Conservation (phyloP, 768 basidiomycete genomes). For the Agrocybe praecox region DNA sequence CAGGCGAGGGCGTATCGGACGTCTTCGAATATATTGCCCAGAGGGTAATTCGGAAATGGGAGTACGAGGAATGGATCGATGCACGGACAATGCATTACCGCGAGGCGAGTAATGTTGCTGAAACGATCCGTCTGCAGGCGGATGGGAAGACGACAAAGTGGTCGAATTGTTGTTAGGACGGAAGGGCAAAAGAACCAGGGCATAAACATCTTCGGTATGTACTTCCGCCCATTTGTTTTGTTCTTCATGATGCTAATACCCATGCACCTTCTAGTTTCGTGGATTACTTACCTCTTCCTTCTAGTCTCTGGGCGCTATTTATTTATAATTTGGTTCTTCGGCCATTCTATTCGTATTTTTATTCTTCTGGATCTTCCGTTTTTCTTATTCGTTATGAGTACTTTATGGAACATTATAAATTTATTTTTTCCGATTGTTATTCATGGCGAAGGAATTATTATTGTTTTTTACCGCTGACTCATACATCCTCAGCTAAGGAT, state of each 20-base stretch:
- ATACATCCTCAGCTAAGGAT: too few relatives aligned
- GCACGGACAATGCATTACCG: conserved; percentile 28
- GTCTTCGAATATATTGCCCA: conserved; percentile 79
- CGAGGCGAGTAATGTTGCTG: conserved; percentile 15
- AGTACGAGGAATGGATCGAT: conserved; percentile 63
- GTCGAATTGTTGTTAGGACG: conserved; percentile 5
- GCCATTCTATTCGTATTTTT: neutral
- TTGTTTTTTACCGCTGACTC: too few relatives aligned
- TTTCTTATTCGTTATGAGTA: too few relatives aligned
- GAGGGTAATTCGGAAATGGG: conserved; percentile 65
- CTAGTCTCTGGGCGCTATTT: neutral
- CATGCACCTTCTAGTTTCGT: neutral
- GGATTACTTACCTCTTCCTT: neutral
- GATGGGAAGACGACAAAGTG: conserved; percentile 3
- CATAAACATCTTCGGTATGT: neutral
- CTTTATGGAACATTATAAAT: too few relatives aligned
- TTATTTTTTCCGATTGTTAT: too few relatives aligned
- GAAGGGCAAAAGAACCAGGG: neutral
- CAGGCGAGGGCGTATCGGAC: conserved; percentile 67
- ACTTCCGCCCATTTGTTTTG: neutral
- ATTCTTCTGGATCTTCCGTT: neutral
- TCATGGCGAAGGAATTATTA: too few relatives aligned
- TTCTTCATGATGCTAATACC: neutral
- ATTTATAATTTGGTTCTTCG: neutral
- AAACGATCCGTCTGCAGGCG: conserved; percentile 5